Base-by-base conservation (phyloP, 768 basidiomycete genomes). In the Kwoniella pini region DNA sequence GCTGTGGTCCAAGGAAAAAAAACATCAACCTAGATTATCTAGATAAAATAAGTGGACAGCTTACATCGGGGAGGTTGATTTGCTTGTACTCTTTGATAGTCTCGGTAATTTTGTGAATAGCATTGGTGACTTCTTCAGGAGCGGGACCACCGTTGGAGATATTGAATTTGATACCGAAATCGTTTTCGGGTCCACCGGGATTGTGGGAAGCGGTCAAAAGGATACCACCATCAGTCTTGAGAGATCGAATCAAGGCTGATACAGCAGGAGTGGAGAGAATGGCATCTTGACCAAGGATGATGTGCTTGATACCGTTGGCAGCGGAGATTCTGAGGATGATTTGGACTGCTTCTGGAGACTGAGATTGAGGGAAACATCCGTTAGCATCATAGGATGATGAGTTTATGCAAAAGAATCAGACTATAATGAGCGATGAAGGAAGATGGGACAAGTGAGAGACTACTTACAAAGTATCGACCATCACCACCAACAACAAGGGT, bases 81-180 rank as follows among this genome's bases (percentile, higher is more conserved):
- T 88, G 78, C 81, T 90, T 92, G 85, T 98, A 99, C 54, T 80
- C 85, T 62, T 82, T 79, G 76, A 98, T 90, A 13, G 85, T 85
- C 84, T 91, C 95, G 55, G 91, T 92, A 80, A 85, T 87, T 75
- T 90, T 91, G 77, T 84, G 95, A 65, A 99, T 98, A 81, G 87
- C 88, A 81, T 99, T 84, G n/a, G 96, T 99, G 60, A 99, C 87
- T 73, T 83, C 86, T 81, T 99, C 96, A 0, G 96, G 93, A 21
- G 96, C 96, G 19, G 96, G 95, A 2, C 96, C 96, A 62, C 96
- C 96, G 70, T 99, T 99, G 38, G 88, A 87, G 48, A 92, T 89
- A 80, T 99, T 99, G 83, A 96, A 99, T 81, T 99, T 98, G 85
- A 99, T 97, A 48, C 96, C 96, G 78, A 98, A 99, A 80, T 99